Percentiles rank a stretch among this genome's conserved stretches.
These are phyloP conservation scores for Aspergillus amoenus DNA, from an alignment of 2,329 filamentous ascomycete genomes.

Conservation along the genomic window DNA sequence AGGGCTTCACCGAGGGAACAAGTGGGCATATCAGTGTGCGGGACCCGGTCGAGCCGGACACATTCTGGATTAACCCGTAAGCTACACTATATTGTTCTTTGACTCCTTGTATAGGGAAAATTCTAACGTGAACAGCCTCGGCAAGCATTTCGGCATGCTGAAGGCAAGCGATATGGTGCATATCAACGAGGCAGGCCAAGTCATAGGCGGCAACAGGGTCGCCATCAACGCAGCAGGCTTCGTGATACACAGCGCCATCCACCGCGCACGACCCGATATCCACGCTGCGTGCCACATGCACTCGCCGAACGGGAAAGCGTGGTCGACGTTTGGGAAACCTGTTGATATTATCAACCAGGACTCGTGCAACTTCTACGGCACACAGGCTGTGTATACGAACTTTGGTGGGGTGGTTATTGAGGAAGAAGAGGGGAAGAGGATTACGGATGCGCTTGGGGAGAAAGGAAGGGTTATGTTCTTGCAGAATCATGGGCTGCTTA, in stretches of 20 bases:
- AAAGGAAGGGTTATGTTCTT: constrained; percentile 23
- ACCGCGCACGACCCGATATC: constrained; percentile 46
- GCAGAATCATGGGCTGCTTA: constrained; percentile 44
- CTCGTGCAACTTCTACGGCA: constrained; percentile 26
- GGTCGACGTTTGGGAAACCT: constrained; percentile 42
- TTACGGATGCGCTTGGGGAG: constrained; percentile 35
- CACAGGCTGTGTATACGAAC: constrained; percentile 37
- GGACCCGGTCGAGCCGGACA: neutral
- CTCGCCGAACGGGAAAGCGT: constrained; percentile 46
- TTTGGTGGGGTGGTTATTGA: constrained; percentile 51
- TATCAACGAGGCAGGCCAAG: constrained; percentile 44
- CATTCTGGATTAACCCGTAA: neutral
- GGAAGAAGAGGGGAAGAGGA: constrained; percentile 45
- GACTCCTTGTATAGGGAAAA: too few species aligned
- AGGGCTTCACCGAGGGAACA: constrained; percentile 42
- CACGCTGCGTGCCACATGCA: constrained; percentile 48
- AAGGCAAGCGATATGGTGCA: constrained; percentile 49
- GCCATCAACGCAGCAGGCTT: constrained; percentile 47
- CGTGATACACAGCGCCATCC: constrained; percentile 50
- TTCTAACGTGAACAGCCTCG: constrained; percentile 18
- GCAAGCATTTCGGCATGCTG: constrained; percentile 43
- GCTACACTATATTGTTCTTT: too few species aligned
- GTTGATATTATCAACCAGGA: constrained; percentile 47
- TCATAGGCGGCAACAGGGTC: constrained; percentile 40
- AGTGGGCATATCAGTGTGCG: constrained; percentile 41